These are phyloP conservation scores for Trametes polyzona DNA, from an alignment of 1,284 basidiomycete species.

Conservation along the genomic window DNA sequence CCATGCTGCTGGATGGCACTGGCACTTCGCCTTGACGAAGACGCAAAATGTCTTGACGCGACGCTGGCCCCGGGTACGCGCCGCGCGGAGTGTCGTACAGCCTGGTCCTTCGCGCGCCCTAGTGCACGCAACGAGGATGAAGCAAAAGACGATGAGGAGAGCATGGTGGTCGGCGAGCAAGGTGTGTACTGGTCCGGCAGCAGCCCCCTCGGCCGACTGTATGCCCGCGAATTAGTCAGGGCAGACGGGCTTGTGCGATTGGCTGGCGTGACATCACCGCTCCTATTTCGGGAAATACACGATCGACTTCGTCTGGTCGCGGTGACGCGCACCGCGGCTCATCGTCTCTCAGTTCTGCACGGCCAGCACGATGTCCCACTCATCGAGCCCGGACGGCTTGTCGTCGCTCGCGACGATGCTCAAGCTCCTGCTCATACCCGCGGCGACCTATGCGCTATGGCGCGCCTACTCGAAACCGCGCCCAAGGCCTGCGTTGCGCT, in stretches of 20 bases:
- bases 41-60: conserved; percentile 25
- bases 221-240: conserved; percentile 14
- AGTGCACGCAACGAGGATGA: conserved; percentile 26
- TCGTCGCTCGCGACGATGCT: background rate
- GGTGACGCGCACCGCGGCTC: conserved; percentile 6
- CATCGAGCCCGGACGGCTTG: conserved; percentile 2
- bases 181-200: background rate
- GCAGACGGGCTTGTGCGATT: conserved; percentile 1
- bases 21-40: conserved; percentile 24
- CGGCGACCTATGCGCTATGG: conserved; percentile 18
- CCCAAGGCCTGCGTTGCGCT: conserved; percentile 51
- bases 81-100: background rate
- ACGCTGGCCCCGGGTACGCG: background rate
- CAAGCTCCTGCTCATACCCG: background rate
- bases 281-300: background rate
- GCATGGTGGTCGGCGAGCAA: conserved; percentile 19
- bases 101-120: conserved; percentile 2
- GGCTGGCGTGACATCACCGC: conserved; percentile 22
- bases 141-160: conserved; percentile 25
- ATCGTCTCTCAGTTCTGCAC: conserved; percentile 10
- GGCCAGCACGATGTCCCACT: conserved; percentile 16
- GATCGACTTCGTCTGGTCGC: too few relatives aligned
- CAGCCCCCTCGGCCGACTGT: background rate
- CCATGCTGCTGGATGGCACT: conserved; percentile 36
- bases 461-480: conserved; percentile 12